Base-by-base conservation (phyloP, 805 yeast species). In the Spathaspora passalidarum region DNA sequence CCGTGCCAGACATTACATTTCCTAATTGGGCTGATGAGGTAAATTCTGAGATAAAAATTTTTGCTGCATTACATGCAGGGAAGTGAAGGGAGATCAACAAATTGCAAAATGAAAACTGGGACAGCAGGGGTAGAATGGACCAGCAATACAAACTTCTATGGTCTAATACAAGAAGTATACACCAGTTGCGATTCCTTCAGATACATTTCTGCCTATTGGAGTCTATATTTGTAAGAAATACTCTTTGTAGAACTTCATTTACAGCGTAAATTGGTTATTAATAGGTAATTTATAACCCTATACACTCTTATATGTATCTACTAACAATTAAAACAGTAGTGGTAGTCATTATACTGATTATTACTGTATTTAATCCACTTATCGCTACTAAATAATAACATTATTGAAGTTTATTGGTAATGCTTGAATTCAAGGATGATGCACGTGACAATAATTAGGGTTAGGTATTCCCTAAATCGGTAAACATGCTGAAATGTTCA, bases 21-120 rank as follows among this genome's bases (percentile, higher is more conserved):
- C 70, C 70, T 65, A 65, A 55, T 63, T 55, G 69, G 65, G 65
- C 55, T 44, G 56, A 55, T 55, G 54, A 48, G 57, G 70, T 48
- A 61, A 60, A 48, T 51, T 45, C 51, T 52, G 56, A 56, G 69
- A 64, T 63, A 60, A 56, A 60, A 63, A n/a, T 13, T 36, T 36
- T 20, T 9, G 23, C 16, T 29, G 3, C 34, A 3, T 29, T 29
- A 29, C 16, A 29, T 29, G 16, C 34, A 29, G 34, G 34, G 3
- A 29, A 29, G 34, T 29, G 34, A 29, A 29, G 17, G 14, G 34
- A 6, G 14, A 10, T 7, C 3, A n/a, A 13, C 3, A n/a, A 29
- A 29, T 29, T 29, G 34, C 34, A 29, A 29, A 29, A 29, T 29
- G 17, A 29, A n/a, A 29, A 10, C 8, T n/a, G n/a, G n/a, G n/a